These are phyloP conservation scores for Nitzschia sp. DNA, from an alignment of 108 stramenopile species.

Conservation along the genomic window DNA sequence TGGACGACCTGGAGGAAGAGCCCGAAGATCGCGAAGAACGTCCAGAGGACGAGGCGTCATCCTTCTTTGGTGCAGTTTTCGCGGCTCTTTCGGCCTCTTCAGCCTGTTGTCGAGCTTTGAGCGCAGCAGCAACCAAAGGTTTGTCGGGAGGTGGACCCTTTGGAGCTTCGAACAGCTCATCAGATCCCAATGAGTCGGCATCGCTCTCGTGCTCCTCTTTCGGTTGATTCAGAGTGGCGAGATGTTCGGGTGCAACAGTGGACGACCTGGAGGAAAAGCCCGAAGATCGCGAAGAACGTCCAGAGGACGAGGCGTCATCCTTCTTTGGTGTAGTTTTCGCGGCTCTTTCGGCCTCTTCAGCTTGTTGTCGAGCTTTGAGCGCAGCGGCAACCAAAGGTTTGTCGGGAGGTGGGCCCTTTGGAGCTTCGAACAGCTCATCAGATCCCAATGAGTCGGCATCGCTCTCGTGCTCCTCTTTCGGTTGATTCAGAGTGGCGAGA, in stretches of 20 bases:
- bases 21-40: too few species aligned
- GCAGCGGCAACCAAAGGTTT: constrained; percentile 15
- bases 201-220: neutral
- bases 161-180: constrained; percentile 12
- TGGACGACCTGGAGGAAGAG: too few species aligned
- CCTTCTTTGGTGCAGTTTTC: too few species aligned
- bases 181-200: constrained; percentile 2
- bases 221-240: neutral
- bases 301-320: too few species aligned
- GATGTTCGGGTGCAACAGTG: neutral
- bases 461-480: neutral
- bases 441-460: neutral
- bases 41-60: too few species aligned
- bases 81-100: neutral
- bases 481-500: constrained; percentile 7
- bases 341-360: neutral
- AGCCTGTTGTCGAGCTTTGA: constrained; percentile 3
- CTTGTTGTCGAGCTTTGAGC: constrained; percentile 3
- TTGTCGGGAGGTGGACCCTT: neutral
- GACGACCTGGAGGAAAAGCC: too few species aligned
- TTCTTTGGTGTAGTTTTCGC: neutral
- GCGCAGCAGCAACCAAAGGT: constrained; percentile 14
- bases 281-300: too few species aligned
- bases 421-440: constrained; percentile 14
- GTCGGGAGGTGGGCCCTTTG: neutral